Base-by-base conservation (phyloP, 2,329 filamentous ascomycete genomes). In the Trichoderma endophyticum region DNA sequence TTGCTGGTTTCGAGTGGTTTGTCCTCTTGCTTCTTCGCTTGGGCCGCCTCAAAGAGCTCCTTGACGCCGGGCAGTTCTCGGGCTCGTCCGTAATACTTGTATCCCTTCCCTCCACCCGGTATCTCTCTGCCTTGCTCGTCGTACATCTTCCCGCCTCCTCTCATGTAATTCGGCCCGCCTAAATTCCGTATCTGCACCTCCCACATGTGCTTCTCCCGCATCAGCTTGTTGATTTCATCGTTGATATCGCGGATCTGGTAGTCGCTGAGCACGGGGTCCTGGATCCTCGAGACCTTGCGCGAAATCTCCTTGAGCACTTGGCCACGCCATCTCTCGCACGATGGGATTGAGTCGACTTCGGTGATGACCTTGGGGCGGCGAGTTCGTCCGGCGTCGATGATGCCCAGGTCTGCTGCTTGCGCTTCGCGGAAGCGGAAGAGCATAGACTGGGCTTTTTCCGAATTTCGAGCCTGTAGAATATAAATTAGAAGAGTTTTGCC, bases 151-250 rank as follows among this genome's bases (percentile, higher is more conserved):
- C 86, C 90, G 0, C 87, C 88, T 5, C 89, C 89, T 34, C 94
- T 88, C 92, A 96, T 97, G 82, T 98, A 99, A 82, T 98, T 98
- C 34, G 96, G 96, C 3, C 96, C 96, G n/a, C 96, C 96, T 28
- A 98, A 82, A 78, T 97, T 97, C 72, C 95, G 89, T 77, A 99
- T 98, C 83, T 98, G 94, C 77, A 96, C 90, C 86, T 99, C 96
- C 96, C 96, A 99, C 88, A 97, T 95, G 87, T 97, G 94, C 83
- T 99, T 99, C 85, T 99, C 96, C 75, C 94, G 91, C 93, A 99
- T 98, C 74, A 97, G 88, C 84, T 97, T 97, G 86, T 99, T 99
- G 86, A 99, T 97, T 83, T 99, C 96, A 82, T 99, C 96, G 84
- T 99, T 99, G 80, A 99, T 86, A 83, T 99, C 96, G 79, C 96